Evolutionary conservation across 176 grass and related monocot species (phyloP), one percentile per base, ranked within the genome.

Genomic region (Carex kokanica): DNA sequence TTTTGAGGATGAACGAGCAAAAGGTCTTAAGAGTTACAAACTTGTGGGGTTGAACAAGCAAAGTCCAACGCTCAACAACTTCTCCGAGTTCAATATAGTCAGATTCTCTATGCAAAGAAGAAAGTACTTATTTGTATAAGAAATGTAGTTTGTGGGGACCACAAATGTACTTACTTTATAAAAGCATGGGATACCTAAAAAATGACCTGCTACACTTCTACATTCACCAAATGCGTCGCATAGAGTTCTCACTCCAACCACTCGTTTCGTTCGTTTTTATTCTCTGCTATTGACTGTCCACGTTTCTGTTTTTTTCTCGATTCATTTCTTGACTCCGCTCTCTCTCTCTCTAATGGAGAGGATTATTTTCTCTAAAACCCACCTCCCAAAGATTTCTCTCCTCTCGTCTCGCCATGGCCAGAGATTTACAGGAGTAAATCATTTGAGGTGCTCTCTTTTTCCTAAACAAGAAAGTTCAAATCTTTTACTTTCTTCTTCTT

Each of bases 351-450:
- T 38, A 60, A 87, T 87, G 85, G 85, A 87, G 85, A 83, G 66
- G 23, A 34, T 83, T 38, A 87, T 87, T 52, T 87, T 52, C 53
- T 84, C 88, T 41, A 81, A 82, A 36, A 36, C 80, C 74, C 88
- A 57, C 23, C 79, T 31, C 2, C 18, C 83, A 21, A 85, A 34
- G 20, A 40, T 45, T 17, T 81, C 84, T 56, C 11, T 75, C 47
- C 52, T 87, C 24, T 60, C 36, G n/a, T 47, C 45, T 75, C 70
- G 80, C 32, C 41, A 78, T 20, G 47, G 79, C 45, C 29, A 18
- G 17, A 82, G 77, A 34, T 67, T 78, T 31, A 13, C 62, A 1
- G 40, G 67, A n/a, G n/a, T 57, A 4, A 49, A 52, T 11, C 11
- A n/a, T 31, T 25, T 56, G 29, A 45, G 17, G 1, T 70, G 66